Percentiles rank a stretch among this genome's conserved stretches.
Evolutionary conservation across 768 basidiomycete species (phyloP).

Genomic region (Myochromella boudieri): DNA sequence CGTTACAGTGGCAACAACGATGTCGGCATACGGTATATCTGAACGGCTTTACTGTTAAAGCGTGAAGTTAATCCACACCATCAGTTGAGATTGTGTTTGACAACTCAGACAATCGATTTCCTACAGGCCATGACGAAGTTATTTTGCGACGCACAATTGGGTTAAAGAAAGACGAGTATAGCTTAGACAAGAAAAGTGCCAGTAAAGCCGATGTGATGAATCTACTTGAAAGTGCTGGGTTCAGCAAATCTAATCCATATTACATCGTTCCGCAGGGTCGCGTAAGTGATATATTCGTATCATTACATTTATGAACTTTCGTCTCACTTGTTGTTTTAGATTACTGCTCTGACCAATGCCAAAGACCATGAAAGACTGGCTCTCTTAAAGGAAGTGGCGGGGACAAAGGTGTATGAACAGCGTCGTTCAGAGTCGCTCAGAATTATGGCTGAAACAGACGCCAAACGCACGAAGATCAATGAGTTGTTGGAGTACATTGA

Average conservation of each 20-base stretch:
- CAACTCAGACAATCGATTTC: slow-evolving; percentile 92
- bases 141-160: slow-evolving; percentile 93
- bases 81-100: slow-evolving; percentile 93
- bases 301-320: slow-evolving; percentile 2
- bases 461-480: slow-evolving; percentile 87
- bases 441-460: slow-evolving; percentile 96
- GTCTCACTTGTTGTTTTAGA: slow-evolving; percentile 44
- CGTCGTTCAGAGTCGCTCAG: slow-evolving; percentile 88
- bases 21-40: slow-evolving; percentile 83
- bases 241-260: slow-evolving; percentile 97
- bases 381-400: slow-evolving; percentile 96
- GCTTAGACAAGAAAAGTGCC: slow-evolving; percentile 91
- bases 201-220: slow-evolving; percentile 98
- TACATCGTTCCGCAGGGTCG: slow-evolving; percentile 99
- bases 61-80: slow-evolving; percentile 1
- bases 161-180: slow-evolving; percentile 98
- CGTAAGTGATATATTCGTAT: slow-evolving; percentile 50
- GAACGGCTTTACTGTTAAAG: background rate
- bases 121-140: slow-evolving; percentile 85
- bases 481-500: slow-evolving; percentile 92
- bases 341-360: slow-evolving; percentile 94
- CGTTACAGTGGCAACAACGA: slow-evolving; percentile 79
- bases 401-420: slow-evolving; percentile 97
- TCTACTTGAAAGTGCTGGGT: slow-evolving; percentile 93
- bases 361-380: slow-evolving; percentile 93